Conservation (phyloP, 139 green algal genomes). For the Coelastrella sp. region DNA sequence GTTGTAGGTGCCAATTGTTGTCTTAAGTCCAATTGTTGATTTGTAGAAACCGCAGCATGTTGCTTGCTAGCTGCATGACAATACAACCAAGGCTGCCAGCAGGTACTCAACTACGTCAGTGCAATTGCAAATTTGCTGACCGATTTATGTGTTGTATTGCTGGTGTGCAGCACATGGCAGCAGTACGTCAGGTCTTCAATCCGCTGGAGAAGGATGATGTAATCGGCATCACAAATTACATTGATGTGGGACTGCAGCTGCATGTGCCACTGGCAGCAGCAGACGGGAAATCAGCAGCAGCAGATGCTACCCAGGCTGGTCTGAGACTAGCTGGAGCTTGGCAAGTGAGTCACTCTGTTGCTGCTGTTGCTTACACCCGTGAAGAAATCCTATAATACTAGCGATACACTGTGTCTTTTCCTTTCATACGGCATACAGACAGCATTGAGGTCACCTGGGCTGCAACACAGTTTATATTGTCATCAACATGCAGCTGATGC, state of each 20-base stretch:
- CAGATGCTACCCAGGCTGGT: neutral
- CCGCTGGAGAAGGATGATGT: slow-evolving; percentile 78
- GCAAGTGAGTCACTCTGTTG: neutral
- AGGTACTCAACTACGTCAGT: neutral
- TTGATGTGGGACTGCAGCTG: slow-evolving; percentile 82
- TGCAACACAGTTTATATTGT: too few species aligned
- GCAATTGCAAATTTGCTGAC: neutral
- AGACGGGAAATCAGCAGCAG: slow-evolving; percentile 45
- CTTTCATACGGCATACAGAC: too few species aligned
- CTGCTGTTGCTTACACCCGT: too few species aligned
- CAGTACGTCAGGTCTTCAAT: slow-evolving; percentile 77
- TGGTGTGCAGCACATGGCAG: slow-evolving; percentile 74
- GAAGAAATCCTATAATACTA: too few species aligned
- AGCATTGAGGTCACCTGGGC: too few species aligned
- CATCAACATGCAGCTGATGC: too few species aligned
- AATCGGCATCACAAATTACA: slow-evolving; percentile 89
- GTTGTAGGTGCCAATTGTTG: too few species aligned
- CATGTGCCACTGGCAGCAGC: slow-evolving; percentile 47
- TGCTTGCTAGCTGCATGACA: too few species aligned
- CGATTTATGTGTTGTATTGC: neutral
- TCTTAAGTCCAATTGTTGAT: too few species aligned
- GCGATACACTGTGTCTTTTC: too few species aligned
- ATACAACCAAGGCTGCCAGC: too few species aligned
- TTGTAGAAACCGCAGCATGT: too few species aligned
- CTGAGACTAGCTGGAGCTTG: neutral